Percentiles rank a stretch among this genome's conserved stretches.
Conservation (phyloP, 148 eudicot species). For the Amaranthus cruentus region DNA sequence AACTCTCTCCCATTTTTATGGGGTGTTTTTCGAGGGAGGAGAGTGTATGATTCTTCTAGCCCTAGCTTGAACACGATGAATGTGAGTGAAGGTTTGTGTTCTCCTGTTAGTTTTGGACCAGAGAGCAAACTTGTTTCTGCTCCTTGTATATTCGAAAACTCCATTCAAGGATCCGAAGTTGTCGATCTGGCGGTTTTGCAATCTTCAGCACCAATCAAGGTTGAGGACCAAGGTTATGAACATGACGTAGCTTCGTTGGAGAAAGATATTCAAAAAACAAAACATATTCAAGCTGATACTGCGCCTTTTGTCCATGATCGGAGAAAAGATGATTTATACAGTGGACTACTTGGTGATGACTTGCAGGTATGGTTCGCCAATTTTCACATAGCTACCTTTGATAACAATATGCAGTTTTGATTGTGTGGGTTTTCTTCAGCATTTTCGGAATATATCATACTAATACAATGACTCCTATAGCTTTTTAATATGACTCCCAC, state of each 20-base stretch:
- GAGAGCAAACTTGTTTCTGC: slow-evolving; percentile 11
- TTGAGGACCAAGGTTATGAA: slow-evolving; percentile 7
- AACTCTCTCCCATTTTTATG: slow-evolving; percentile 42
- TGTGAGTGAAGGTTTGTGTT: slow-evolving; percentile 1
- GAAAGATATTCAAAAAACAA: slow-evolving; percentile 1
- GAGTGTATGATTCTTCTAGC: slow-evolving; percentile 6
- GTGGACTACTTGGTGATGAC: slow-evolving; percentile 3
- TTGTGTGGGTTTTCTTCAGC: too few relatives aligned
- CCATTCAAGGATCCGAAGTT: slow-evolving; percentile 17
- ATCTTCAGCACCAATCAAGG: slow-evolving; percentile 9
- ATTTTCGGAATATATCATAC: too few relatives aligned
- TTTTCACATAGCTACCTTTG: too few relatives aligned
- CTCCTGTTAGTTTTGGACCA: slow-evolving; percentile 12
- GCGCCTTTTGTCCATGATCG: not conserved
- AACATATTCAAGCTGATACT: slow-evolving; percentile 5
- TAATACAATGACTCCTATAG: too few relatives aligned
- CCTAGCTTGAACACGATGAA: slow-evolving; percentile 14
- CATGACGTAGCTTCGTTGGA: slow-evolving; percentile 5
- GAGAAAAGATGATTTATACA: slow-evolving; percentile 15
- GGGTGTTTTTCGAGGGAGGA: slow-evolving; percentile 43
- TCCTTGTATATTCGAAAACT: slow-evolving; percentile 17
- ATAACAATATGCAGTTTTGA: too few relatives aligned
- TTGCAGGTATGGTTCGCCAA: slow-evolving; percentile 8
- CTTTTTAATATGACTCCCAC: too few relatives aligned
- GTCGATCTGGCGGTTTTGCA: slow-evolving; percentile 5